Evolutionary conservation across 129 eudicot species (phyloP).

Genomic region (Sambucus nigra): DNA sequence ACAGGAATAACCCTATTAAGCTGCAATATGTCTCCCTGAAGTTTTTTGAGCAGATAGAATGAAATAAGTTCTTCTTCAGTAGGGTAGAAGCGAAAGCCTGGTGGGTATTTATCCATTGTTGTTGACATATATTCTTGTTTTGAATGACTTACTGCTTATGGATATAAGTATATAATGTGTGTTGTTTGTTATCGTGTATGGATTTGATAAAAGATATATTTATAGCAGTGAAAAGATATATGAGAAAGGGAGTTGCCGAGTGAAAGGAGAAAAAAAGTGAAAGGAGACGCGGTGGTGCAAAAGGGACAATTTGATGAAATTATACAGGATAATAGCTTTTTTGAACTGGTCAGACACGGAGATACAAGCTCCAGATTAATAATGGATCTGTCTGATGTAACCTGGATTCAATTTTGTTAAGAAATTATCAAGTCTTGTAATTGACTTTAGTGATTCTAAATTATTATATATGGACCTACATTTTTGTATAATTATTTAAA

Average conservation of each 20-base stretch:
- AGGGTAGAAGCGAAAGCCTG: conserved; percentile 65
- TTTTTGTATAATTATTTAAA: too few species aligned
- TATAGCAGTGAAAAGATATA: too few species aligned
- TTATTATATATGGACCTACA: too few species aligned
- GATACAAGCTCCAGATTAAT: too few species aligned
- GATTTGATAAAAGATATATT: background rate
- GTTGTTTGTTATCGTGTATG: background rate
- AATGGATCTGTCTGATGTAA: too few species aligned
- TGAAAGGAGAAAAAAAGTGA: background rate
- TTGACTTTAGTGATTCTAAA: too few species aligned
- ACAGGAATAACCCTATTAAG: conserved; percentile 29
- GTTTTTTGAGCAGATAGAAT: conserved; percentile 42
- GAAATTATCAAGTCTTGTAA: too few species aligned
- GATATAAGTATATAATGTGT: background rate
- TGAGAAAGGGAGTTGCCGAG: background rate
- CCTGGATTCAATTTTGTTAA: too few species aligned
- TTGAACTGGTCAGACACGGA: too few species aligned
- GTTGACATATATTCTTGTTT: background rate
- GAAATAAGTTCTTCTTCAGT: conserved; percentile 69
- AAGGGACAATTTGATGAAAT: too few species aligned
- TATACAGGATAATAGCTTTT: too few species aligned
- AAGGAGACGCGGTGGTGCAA: too few species aligned
- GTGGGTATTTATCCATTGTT: conserved; percentile 9
- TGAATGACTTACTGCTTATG: background rate
- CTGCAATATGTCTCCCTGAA: conserved; percentile 11